These are phyloP conservation scores for Acanthamoeba royreba DNA, from an alignment of 208 protist genomes.

Conservation along the genomic window DNA sequence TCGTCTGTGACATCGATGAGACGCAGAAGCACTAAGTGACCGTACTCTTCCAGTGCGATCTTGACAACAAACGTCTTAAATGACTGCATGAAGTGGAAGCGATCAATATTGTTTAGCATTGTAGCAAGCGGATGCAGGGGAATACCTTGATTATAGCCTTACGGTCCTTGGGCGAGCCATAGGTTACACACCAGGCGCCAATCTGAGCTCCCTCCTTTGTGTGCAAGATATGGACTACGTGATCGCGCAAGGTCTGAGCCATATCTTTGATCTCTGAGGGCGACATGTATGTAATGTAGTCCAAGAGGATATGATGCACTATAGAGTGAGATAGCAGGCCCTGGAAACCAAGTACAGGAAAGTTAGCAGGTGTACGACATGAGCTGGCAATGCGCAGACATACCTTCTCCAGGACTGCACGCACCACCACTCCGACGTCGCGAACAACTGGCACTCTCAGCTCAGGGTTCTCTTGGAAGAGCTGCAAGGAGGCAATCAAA, in stretches of 20 bases:
- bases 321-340: background rate
- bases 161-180: constrained; percentile 27
- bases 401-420: background rate
- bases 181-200: background rate
- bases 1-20: constrained; percentile 33
- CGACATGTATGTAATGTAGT: background rate
- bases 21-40: constrained; percentile 20
- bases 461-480: background rate
- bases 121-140: background rate
- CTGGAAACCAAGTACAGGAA: background rate
- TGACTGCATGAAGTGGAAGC: background rate
- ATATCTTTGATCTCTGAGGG: constrained; percentile 8
- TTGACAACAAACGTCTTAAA: constrained; percentile 15
- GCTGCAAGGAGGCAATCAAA: background rate
- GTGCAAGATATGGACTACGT: constrained; percentile 29
- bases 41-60: constrained; percentile 11
- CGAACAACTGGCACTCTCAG: background rate
- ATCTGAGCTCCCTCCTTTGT: constrained; percentile 32
- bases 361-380: background rate
- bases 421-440: background rate
- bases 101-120: background rate
- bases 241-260: background rate
- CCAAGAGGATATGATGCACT: background rate
- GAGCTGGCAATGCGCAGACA: background rate
- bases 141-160: constrained; percentile 35